phyloP scores from a whole-genome alignment of 2,329 filamentous ascomycete species.

The Davidsoniella neocaledoniae region DNA sequence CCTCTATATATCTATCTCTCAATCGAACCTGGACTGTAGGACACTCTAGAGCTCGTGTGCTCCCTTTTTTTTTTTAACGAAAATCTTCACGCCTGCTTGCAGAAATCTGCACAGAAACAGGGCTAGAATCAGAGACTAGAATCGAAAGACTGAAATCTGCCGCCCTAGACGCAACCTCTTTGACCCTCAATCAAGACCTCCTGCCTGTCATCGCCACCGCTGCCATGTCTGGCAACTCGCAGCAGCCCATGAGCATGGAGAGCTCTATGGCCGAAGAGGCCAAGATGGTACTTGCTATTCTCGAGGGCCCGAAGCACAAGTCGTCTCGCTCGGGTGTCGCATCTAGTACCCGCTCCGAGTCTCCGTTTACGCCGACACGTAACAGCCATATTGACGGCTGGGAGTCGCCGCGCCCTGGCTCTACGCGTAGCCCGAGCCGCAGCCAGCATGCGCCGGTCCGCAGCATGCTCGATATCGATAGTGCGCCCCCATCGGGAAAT shows the following conservation, averaged over 20 bases:
- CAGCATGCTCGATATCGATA: conserved; percentile 47
- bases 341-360: conserved; percentile 21
- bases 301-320: conserved; percentile 33
- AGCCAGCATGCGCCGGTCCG: conserved; percentile 38
- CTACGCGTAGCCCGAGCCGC: conserved; percentile 15
- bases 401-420: conserved; percentile 2
- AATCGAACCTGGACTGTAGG: too few relatives aligned
- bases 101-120: background rate
- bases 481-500: conserved; percentile 22
- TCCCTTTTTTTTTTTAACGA: background rate
- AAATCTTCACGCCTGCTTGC: background rate
- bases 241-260: conserved; percentile 54
- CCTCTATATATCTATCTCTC: too few relatives aligned
- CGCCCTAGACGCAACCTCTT: background rate
- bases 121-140: too few relatives aligned
- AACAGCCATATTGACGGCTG: conserved; percentile 38
- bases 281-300: conserved; percentile 51
- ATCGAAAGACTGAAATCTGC: too few relatives aligned
- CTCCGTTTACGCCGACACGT: conserved; percentile 53
- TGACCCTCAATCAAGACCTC: background rate
- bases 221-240: conserved; percentile 12
- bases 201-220: background rate
- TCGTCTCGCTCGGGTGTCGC: background rate
- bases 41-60: too few relatives aligned
- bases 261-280: conserved; percentile 63